Evolutionary conservation across 345 rosid genomes (phyloP).

Genomic region (Jatropha curcas): DNA sequence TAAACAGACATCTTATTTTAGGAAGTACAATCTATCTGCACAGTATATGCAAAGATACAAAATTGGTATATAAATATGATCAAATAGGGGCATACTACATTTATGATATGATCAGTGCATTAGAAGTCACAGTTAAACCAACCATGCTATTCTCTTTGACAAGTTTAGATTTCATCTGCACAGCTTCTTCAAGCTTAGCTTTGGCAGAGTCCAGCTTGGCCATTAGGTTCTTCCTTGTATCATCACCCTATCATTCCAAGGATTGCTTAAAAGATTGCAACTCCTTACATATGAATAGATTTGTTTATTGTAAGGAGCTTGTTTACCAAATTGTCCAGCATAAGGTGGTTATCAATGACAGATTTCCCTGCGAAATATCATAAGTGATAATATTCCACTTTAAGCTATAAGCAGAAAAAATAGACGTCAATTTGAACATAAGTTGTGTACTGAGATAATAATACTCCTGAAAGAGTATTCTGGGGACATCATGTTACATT

Average conservation of each 20-base stretch:
- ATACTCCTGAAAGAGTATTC: not conserved
- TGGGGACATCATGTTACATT: not conserved
- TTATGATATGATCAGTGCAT: not conserved
- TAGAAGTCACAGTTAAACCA: not conserved
- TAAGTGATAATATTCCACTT: not conserved
- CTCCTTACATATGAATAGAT: not conserved
- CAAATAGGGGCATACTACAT: not conserved
- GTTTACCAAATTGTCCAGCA: slow-evolving; percentile 28
- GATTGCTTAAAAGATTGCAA: slow-evolving; percentile 14
- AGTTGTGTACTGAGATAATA: not conserved
- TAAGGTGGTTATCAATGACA: slow-evolving; percentile 10
- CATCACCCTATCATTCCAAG: slow-evolving; percentile 33
- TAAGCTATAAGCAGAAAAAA: not conserved
- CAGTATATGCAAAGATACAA: not conserved
- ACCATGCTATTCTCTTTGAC: slow-evolving; percentile 55
- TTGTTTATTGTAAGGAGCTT: not conserved
- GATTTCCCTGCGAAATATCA: slow-evolving; percentile 28
- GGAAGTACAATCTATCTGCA: not conserved
- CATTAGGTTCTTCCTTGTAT: slow-evolving; percentile 32
- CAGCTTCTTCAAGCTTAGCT: slow-evolving; percentile 51
- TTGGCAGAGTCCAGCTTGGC: slow-evolving; percentile 47
- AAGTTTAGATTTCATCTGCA: slow-evolving; percentile 43
- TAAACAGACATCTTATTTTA: not conserved
- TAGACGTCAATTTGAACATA: not conserved
- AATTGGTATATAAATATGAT: not conserved